Evolutionary conservation across 2,329 filamentous ascomycete species (phyloP).

Genomic region (Domatiomyces catenatus): DNA sequence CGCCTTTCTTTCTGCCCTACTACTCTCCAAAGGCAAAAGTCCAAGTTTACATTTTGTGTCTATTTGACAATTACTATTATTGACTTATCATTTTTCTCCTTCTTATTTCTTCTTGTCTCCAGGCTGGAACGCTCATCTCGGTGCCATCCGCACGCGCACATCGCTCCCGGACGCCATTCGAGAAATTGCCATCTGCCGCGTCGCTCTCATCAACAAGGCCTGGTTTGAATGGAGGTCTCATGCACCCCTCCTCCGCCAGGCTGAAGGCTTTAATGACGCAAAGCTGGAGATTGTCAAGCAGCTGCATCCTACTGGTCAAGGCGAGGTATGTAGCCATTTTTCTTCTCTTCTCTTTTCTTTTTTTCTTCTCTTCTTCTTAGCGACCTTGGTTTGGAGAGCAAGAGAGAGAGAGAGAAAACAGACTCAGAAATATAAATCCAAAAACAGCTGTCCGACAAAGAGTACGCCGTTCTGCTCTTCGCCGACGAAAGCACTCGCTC

Average conservation of each 20-base stretch:
- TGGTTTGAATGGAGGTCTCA: constrained; percentile 80
- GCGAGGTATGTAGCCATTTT: constrained; percentile 22
- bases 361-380: constrained; percentile 9
- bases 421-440: too few relatives aligned
- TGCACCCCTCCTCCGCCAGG: constrained; percentile 51
- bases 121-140: constrained; percentile 43
- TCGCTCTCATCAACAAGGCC: constrained; percentile 64
- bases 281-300: constrained; percentile 33
- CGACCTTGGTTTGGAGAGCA: constrained; percentile 1
- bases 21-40: not conserved
- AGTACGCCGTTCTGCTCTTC: constrained; percentile 56
- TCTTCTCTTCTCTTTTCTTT: constrained; percentile 17
- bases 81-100: not conserved
- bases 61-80: not conserved
- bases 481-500: constrained; percentile 72
- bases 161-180: constrained; percentile 39
- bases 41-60: not conserved
- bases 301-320: constrained; percentile 21
- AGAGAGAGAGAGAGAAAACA: constrained; percentile 16
- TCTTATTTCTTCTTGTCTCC: not conserved
- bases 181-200: constrained; percentile 66
- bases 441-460: constrained; percentile 36
- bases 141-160: constrained; percentile 39
- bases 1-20: too few relatives aligned
- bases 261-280: constrained; percentile 40